Base-by-base conservation (phyloP, 495 filamentous ascomycete genomes). In the Hypoxylon crocopeplum region DNA sequence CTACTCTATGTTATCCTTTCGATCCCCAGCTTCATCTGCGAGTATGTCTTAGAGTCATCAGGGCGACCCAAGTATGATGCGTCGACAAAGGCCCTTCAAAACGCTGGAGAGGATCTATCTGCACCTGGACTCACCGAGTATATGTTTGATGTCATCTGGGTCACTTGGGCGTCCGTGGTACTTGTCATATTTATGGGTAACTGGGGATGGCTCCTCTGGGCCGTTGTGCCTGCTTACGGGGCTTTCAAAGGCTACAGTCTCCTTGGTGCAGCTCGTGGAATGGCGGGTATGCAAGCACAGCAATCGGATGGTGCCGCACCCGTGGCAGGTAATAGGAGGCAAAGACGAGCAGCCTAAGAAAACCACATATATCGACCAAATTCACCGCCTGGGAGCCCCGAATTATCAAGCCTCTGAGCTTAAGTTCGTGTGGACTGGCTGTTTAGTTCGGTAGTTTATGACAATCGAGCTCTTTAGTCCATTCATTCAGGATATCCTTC, bases 91-190 rank as follows among this genome's bases (percentile, higher is more conserved):
- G 84, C 85, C 2, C 76, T 98, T 34, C 84, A 84, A 59, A 83
- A 79, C 11, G 79, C 88, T 0, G 94, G 94, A 13, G 93, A 98
- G 70, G 94, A 98, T 71, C 81, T 98, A 19, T 87, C 90, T 21
- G 91, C 91, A 0, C 84, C 88, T 20, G 94, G 94, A 0, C 76
- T 98, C 72, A 98, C 92, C 6, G 94, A 98, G 74, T 98, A 93
- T 75, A 90, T 97, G 88, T 98, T 93, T 82, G 94, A 98, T 77
- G 81, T 97, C 20, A 77, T 97, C 27, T 98, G 96, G 80, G 92
- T 94, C 75, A 93, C 90, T 0, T 92, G 89, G 87, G 84, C 79
- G 15, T 87, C 84, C 19, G 77, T 91, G 22, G 72, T 82, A 6
- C 72, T 84, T 5, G 89, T 83, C 2, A 85, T 84, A 8, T 38